These are phyloP conservation scores for Hermanozyma aechmeae DNA, from an alignment of 805 yeast genomes.

Conservation along the genomic window DNA sequence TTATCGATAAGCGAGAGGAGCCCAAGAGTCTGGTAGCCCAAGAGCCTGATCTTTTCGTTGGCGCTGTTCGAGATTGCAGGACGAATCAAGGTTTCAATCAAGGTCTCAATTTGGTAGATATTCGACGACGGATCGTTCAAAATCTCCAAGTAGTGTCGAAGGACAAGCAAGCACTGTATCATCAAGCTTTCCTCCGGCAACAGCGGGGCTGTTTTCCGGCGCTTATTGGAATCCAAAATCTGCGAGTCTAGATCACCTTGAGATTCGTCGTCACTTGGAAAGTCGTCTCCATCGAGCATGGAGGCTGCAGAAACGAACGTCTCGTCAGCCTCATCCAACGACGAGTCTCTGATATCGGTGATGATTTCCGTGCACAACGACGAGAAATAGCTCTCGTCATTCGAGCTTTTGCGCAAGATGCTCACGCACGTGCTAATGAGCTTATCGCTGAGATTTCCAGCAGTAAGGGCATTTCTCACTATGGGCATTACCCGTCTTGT, in stretches of 20 bases:
- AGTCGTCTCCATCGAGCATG: constrained; percentile 12
- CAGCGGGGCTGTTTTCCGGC: constrained; percentile 29
- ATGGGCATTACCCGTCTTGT: constrained; percentile 61
- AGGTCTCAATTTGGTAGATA: constrained; percentile 56
- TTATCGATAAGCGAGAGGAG: constrained; percentile 67
- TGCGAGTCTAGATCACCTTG: constrained; percentile 15
- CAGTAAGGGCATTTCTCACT: constrained; percentile 42
- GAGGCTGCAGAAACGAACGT: constrained; percentile 18
- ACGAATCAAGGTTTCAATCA: constrained; percentile 66
- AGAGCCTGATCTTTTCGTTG: constrained; percentile 42
- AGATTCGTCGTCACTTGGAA: constrained; percentile 3
- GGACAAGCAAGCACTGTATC: constrained; percentile 56
- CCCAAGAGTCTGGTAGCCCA: constrained; percentile 72
- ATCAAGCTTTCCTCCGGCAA: constrained; percentile 38
- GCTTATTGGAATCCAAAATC: constrained; percentile 19
- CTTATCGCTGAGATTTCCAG: constrained; percentile 45
- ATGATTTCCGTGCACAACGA: constrained; percentile 79
- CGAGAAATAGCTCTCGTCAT: constrained; percentile 76
- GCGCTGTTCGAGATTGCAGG: constrained; percentile 55
- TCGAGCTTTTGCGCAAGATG: constrained; percentile 62
- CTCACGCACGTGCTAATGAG: constrained; percentile 48
- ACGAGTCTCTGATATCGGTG: constrained; percentile 72
- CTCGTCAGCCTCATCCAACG: constrained; percentile 28
- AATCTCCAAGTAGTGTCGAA: constrained; percentile 61
- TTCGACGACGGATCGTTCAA: constrained; percentile 56